Evolutionary conservation across 345 rosid species (phyloP), one percentile per base, ranked within the genome.

Genomic region (Eucalyptus sp.): DNA sequence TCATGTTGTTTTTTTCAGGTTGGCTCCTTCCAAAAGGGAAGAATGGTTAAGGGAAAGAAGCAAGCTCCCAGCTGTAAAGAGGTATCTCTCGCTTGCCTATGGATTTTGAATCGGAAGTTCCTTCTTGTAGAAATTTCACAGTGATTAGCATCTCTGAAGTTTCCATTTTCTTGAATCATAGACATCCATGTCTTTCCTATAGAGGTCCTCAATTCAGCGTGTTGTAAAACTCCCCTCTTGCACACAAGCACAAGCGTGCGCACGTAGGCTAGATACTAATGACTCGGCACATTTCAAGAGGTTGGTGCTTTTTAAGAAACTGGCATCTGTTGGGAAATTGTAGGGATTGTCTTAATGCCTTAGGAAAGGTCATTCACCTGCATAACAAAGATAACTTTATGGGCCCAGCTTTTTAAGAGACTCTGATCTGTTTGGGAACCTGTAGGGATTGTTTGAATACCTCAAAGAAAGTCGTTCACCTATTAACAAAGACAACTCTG

Each of bases 11-110:
- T 89, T 20, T 48, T 87, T 13, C 89, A 91, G 97, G 99, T 97
- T 90, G 99, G 99, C 27, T 85, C 95, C 89, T 97, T 96, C 93
- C 93, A 93, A 89, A 95, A 97, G 88, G 94, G 93, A 92, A 95
- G 95, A 91, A 94, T 93, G 52, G 87, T 94, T 31, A 96, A 97
- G 93, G 99, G 97, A 89, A 95, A 93, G 93, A 94, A 90, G 90
- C 96, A 92, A 89, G 90, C 95, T 86, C 99, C 96, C 48, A 91
- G 87, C 92, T 95, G 93, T 89, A 95, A 95, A 89, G 98, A 95
- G 97, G 99, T 97, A 93, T 86, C 46, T 49, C 48, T 76, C 9
- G 5, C 29, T 43, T 76, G 84, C 84, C 84, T 41, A 76, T 41
- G 48, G 48, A 76, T 41, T 20, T 76, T 37, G 84, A 5, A 20